Base-by-base conservation (phyloP, 768 basidiomycete genomes). In the Amanita muscaria region DNA sequence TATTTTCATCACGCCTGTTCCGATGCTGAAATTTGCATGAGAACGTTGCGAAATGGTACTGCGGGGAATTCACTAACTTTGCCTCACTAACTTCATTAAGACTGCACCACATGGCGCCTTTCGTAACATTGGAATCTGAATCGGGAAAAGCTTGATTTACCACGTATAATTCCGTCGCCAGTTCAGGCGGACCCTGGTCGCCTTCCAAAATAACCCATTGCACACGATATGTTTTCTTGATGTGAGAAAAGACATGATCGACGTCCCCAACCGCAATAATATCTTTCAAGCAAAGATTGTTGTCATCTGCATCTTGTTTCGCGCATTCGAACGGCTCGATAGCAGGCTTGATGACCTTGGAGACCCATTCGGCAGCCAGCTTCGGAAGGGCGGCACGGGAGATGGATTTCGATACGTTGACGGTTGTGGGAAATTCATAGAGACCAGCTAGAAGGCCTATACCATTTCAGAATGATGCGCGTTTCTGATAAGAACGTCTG, bases 391-490 rank as follows among this genome's bases (percentile, higher is more conserved):
- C 46, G 70, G 62, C 52, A 47, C 49, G 37, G 59, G 69, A 64
- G 8, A 68, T 65, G 35, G 68, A 61, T 53, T 61, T 64, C 31
- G 71, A 57, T 46, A 84, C 70, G 57, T 83, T 70, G 44, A 74
- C 58, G 30, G 64, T 61, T 16, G 86, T 77, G 44, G 90, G 88
- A 65, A 92, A 92, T 56, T 97, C 91, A 59, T 83, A 80, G 32
- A 97, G 66, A 8, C 93, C 90, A 15, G 89, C 93, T 42, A 97
- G 69, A 36, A 97, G 80, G 18, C 93, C 93, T 96, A 49, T 42
- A 34, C 25, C 15, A 8, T 35, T 29, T 47, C 16, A 35, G 31
- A 27, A 46, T 40, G 18, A 15, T 42, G 38, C 38, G 31, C 36
- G 36, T 35, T 37, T 39, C 50, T 22, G 44, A 45, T 42, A 46